Evolutionary conservation across 1,139 yeast genomes (phyloP).

Genomic region (Schwanniomyces etchellsii): DNA sequence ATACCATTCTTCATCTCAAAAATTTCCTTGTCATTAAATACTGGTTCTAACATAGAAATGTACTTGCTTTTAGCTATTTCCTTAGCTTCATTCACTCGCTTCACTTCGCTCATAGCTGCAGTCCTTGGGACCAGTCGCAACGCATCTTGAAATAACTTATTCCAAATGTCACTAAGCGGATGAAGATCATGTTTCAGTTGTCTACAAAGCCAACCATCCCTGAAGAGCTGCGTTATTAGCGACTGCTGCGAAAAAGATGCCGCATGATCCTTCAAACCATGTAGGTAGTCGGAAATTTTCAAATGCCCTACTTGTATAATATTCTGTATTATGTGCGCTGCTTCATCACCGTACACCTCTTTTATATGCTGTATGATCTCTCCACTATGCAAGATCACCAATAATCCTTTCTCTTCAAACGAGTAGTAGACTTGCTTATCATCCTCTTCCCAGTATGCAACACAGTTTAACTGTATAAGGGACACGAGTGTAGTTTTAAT

Average conservation of each 20-base stretch:
- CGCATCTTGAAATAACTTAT: slow-evolving; percentile 45
- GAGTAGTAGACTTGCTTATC: slow-evolving; percentile 48
- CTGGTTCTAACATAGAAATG: slow-evolving; percentile 27
- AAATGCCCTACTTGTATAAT: slow-evolving; percentile 61
- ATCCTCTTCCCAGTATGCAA: slow-evolving; percentile 47
- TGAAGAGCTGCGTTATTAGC: slow-evolving; percentile 40
- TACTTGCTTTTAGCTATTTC: slow-evolving; percentile 48
- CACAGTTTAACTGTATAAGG: slow-evolving; percentile 61
- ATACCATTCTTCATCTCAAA: slow-evolving; percentile 27
- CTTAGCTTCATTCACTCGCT: slow-evolving; percentile 60
- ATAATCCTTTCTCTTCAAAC: slow-evolving; percentile 60
- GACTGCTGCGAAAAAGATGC: slow-evolving; percentile 7
- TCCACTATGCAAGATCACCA: slow-evolving; percentile 68
- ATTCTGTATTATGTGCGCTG: slow-evolving; percentile 72
- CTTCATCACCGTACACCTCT: slow-evolving; percentile 32
- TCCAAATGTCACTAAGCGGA: slow-evolving; percentile 55
- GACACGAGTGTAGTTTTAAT: slow-evolving; percentile 59
- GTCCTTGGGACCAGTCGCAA: slow-evolving; percentile 45
- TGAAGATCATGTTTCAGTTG: slow-evolving; percentile 36
- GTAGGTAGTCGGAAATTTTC: slow-evolving; percentile 53
- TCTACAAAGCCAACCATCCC: slow-evolving; percentile 51
- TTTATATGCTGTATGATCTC: slow-evolving; percentile 59
- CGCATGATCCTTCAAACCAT: slow-evolving; percentile 25
- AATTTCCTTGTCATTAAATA: slow-evolving; percentile 24
- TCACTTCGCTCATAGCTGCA: slow-evolving; percentile 52